Percentiles rank a stretch among this genome's conserved stretches.
Conservation (phyloP, 192 early-diverging fungal genomes). For the Backusella tarrabulga region DNA sequence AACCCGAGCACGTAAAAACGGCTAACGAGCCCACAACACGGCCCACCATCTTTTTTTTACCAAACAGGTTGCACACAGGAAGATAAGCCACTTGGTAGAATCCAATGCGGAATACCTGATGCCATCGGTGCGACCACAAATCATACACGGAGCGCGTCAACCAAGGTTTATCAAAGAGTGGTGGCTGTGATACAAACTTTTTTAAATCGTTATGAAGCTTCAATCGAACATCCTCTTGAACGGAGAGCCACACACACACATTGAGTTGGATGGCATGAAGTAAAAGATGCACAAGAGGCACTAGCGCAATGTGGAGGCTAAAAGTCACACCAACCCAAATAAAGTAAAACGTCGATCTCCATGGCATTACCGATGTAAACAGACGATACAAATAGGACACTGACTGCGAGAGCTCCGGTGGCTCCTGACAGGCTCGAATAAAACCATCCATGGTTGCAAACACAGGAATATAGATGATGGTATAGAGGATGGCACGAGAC, state of each 20-base stretch:
- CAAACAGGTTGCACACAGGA: slow-evolving; percentile 13
- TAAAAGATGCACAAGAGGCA: slow-evolving; percentile 7
- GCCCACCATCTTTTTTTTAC: not conserved
- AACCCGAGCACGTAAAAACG: slow-evolving; percentile 20
- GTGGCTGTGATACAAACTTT: slow-evolving; percentile 11
- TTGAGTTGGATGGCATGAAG: not conserved
- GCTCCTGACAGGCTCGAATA: slow-evolving; percentile 4
- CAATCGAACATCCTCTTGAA: no score
- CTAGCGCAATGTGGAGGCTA: not conserved
- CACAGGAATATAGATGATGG: not conserved
- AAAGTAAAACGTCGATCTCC: not conserved
- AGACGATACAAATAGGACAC: not conserved
- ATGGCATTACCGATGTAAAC: not conserved
- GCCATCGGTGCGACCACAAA: slow-evolving; percentile 29
- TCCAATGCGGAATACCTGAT: slow-evolving; percentile 25
- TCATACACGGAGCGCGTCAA: slow-evolving; percentile 15
- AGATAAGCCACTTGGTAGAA: slow-evolving; percentile 18
- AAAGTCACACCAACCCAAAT: slow-evolving; percentile 5
- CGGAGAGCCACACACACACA: not conserved
- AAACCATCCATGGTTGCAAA: slow-evolving; percentile 12
- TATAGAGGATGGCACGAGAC: not conserved
- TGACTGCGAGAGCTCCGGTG: not conserved
- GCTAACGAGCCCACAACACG: not conserved
- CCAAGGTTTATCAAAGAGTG: slow-evolving; percentile 26
- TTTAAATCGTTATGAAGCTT: not conserved